Evolutionary conservation across 1,284 basidiomycete species (phyloP).

Genomic region (Papiliotrema fonsecae): DNA sequence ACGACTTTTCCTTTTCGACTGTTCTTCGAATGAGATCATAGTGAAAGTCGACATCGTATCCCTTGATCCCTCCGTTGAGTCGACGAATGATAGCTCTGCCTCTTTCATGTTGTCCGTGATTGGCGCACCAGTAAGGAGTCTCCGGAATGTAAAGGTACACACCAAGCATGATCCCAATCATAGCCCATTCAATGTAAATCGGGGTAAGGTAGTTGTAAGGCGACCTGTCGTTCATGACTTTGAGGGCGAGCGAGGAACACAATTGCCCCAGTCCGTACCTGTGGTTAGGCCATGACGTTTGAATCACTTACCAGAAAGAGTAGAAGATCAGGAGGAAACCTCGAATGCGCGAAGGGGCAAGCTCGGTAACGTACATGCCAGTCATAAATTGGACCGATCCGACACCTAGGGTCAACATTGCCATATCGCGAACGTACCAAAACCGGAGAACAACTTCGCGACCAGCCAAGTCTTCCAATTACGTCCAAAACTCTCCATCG

Average conservation of each 20-base stretch:
- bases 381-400: slow-evolving; percentile 31
- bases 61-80: slow-evolving; percentile 26
- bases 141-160: slow-evolving; percentile 28
- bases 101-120: slow-evolving; percentile 17
- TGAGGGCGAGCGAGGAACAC: slow-evolving; percentile 19
- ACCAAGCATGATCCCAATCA: slow-evolving; percentile 22
- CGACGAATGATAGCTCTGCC: slow-evolving; percentile 15
- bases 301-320: slow-evolving; percentile 13
- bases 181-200: slow-evolving; percentile 33
- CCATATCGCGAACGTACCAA: slow-evolving; percentile 3
- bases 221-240: slow-evolving; percentile 15
- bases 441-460: slow-evolving; percentile 29
- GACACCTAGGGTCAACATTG: slow-evolving; percentile 7
- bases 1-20: slow-evolving; percentile 19
- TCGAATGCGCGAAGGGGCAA: slow-evolving; percentile 24
- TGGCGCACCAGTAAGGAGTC: slow-evolving; percentile 28
- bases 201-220: slow-evolving; percentile 21
- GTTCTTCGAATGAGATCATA: slow-evolving; percentile 21
- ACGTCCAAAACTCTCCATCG: slow-evolving; percentile 17
- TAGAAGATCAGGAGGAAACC: slow-evolving; percentile 27
- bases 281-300: neutral
- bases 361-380: slow-evolving; percentile 27
- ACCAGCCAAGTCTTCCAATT: slow-evolving; percentile 25
- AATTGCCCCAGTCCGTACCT: slow-evolving; percentile 25
- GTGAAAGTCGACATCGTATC: slow-evolving; percentile 32